These are phyloP conservation scores for Neofusicoccum kwambonambiense DNA, from an alignment of 2,329 filamentous ascomycete species.

Conservation along the genomic window DNA sequence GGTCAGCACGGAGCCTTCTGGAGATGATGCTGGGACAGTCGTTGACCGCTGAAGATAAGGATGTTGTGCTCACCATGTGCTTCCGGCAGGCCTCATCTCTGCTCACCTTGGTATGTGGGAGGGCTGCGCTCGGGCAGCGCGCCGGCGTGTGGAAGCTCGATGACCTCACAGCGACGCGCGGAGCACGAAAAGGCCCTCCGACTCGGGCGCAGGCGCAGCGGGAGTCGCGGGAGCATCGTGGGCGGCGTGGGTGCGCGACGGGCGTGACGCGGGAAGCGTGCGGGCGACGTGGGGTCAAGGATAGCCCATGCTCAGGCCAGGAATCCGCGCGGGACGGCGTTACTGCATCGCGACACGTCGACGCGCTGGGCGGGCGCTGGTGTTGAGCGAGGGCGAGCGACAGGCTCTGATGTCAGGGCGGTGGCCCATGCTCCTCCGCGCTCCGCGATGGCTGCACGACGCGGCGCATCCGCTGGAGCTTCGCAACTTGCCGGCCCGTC, in stretches of 20 bases:
- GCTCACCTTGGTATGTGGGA: constrained; percentile 30
- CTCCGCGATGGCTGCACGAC: not conserved
- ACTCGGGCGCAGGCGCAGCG: not conserved
- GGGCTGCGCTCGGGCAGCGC: constrained; percentile 35
- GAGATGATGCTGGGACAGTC: not conserved
- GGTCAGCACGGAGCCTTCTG: not conserved
- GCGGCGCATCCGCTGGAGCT: not conserved
- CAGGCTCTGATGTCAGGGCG: not conserved
- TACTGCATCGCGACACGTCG: not conserved
- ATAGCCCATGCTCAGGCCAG: not conserved
- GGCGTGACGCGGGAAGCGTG: not conserved
- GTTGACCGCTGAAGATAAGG: not conserved
- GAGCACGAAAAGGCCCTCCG: constrained; percentile 31
- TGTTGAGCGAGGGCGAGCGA: not conserved
- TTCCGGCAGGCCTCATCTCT: constrained; percentile 4
- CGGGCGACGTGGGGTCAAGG: not conserved
- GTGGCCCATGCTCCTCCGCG: constrained; percentile 7
- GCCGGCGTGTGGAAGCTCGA: constrained; percentile 23
- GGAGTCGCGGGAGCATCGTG: not conserved
- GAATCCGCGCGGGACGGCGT: not conserved
- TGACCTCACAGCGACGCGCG: constrained; percentile 24
- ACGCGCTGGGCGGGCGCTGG: not conserved
- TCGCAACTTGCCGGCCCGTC: constrained; percentile 7
- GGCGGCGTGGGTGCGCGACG: not conserved
- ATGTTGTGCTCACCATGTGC: constrained; percentile 14